Evolutionary conservation across 2,329 filamentous ascomycete genomes (phyloP), one percentile per base, ranked within the genome.

Genomic region (Ceratocystiopsis minuta): DNA sequence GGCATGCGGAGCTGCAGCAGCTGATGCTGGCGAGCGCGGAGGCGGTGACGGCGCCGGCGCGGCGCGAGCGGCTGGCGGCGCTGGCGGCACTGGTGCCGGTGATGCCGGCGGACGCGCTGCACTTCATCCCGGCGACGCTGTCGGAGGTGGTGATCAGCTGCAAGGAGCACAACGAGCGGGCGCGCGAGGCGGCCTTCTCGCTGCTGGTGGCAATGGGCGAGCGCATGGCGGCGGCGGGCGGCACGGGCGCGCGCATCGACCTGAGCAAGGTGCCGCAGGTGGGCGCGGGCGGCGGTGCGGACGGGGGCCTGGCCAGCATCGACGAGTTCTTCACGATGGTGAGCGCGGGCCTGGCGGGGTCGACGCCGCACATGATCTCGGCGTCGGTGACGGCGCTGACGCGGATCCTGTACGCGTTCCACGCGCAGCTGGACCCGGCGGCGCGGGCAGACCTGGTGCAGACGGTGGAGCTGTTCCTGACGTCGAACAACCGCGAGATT

Each of bases 301-400:
- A 80, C 4, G 67, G 20, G 4, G 20, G 20, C 4, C 20, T 73
- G 3, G 88, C 90, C 16, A 87, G 72, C 36, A 72, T 98, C 34
- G 88, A 96, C 54, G 90, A 96, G 59, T 96, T 86, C 62, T 84
- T 96, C 64, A 95, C 88, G 43, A 98, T 98, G 90, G 82, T 96
- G 28, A 93, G 84, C 50, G 90, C 90, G 39, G 90, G 90, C 62
- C 72, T 98, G 41, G 90, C 88, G 2, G 88, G 87, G 43, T 81
- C 79, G 52, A 88, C 86, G 12, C 87, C 90, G 31, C 88, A 96
- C 63, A 95, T 96, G 86, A 87, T 96, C 48, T 93, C 85, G 7
- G 90, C 90, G 0, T 86, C 84, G n/a, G 87, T 98, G 56, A 96
- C 86, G 0, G 88, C 90, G 14, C 72, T 98, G 34, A 90, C 86